phyloP scores from a whole-genome alignment of 1,284 basidiomycete species.

The Leccinum pachyderme region DNA sequence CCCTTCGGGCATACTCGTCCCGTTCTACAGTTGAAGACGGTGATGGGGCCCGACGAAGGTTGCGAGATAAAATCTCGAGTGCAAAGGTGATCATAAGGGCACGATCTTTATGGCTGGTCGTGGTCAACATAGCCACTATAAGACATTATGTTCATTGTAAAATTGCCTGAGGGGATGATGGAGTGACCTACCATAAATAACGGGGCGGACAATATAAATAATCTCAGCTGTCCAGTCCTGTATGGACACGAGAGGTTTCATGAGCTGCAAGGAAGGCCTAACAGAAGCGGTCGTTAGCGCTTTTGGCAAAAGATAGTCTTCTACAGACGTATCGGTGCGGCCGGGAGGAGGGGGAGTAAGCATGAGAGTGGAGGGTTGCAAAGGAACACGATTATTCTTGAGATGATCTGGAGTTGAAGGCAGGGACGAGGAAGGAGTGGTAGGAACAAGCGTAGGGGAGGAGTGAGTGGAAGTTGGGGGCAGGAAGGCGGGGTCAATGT shows the following conservation, averaged over 20 bases:
- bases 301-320: slow-evolving; percentile 78
- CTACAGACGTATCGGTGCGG: slow-evolving; percentile 54
- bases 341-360: slow-evolving; percentile 51
- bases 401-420: slow-evolving; percentile 70
- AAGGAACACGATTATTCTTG: slow-evolving; percentile 70
- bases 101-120: slow-evolving; percentile 39
- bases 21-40: slow-evolving; percentile 65
- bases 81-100: slow-evolving; percentile 57
- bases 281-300: slow-evolving; percentile 70
- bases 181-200: slow-evolving; percentile 64
- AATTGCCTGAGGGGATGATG: slow-evolving; percentile 11
- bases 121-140: slow-evolving; percentile 31
- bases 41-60: slow-evolving; percentile 62
- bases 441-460: slow-evolving; percentile 57
- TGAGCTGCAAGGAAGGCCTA: slow-evolving; percentile 61
- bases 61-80: slow-evolving; percentile 65
- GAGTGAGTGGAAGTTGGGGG: slow-evolving; percentile 53
- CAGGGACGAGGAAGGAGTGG: slow-evolving; percentile 50
- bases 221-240: slow-evolving; percentile 72
- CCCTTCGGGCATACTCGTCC: slow-evolving; percentile 78
- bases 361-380: slow-evolving; percentile 53
- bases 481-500: slow-evolving; percentile 73
- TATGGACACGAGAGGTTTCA: slow-evolving; percentile 57
- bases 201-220: slow-evolving; percentile 64
- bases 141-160: slow-evolving; percentile 16